Conservation (phyloP, 2,329 filamentous ascomycete genomes). For the Colletotrichum ledebouriae region DNA sequence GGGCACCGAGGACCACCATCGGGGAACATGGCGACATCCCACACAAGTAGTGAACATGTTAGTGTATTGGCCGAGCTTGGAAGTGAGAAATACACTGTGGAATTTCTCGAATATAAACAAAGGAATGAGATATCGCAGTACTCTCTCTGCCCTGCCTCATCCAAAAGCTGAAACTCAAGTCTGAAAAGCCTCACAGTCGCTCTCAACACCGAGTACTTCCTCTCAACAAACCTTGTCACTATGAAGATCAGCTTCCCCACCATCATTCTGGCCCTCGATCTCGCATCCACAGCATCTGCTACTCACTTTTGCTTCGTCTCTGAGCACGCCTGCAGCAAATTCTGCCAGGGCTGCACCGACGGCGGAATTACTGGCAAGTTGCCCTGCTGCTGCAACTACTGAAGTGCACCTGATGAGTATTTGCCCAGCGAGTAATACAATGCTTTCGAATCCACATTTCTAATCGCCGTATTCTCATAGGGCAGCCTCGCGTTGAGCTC, state of each 20-base stretch:
- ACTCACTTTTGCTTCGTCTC: background rate
- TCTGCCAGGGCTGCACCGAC: background rate
- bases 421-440: too few relatives aligned
- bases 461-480: too few relatives aligned
- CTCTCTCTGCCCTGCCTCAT: background rate
- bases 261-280: background rate
- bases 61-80: too few relatives aligned
- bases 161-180: fast-evolving
- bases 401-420: too few relatives aligned
- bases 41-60: too few relatives aligned
- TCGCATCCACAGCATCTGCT: background rate
- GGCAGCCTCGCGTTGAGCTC: too few relatives aligned
- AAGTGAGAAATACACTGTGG: too few relatives aligned
- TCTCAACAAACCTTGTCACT: background rate
- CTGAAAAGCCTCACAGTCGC: background rate
- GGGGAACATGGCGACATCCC: too few relatives aligned
- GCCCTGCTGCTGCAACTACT: constrained; percentile 1
- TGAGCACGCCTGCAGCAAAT: background rate
- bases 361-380: background rate
- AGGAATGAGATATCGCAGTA: too few relatives aligned
- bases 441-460: too few relatives aligned
- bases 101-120: too few relatives aligned
- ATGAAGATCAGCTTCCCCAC: constrained; percentile 1
- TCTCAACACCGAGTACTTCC: background rate
- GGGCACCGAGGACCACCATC: too few relatives aligned